phyloP scores from a whole-genome alignment of 2,329 filamentous ascomycete species.

The Cadophora malorum region DNA sequence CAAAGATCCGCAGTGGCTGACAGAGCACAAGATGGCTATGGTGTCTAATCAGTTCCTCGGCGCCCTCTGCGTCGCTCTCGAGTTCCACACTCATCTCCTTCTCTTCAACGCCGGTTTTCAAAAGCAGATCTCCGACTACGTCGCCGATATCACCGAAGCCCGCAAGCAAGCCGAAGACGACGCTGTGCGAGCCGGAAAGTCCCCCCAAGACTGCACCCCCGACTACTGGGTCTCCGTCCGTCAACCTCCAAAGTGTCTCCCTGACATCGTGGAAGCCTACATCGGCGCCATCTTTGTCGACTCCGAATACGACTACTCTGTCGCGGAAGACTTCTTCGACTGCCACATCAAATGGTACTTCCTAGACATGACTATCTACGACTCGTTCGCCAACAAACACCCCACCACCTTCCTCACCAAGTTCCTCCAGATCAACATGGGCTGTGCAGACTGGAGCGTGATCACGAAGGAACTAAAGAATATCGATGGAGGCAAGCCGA shows the following conservation, averaged over 20 bases:
- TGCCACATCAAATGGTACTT: conserved; percentile 79
- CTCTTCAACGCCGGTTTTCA: conserved; percentile 55
- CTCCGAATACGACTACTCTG: conserved; percentile 75
- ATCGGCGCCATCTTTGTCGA: conserved; percentile 93
- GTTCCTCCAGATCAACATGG: conserved; percentile 67
- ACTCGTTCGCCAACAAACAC: conserved; percentile 85
- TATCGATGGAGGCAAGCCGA: conserved; percentile 49
- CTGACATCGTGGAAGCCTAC: conserved; percentile 89
- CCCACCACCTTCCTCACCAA: conserved; percentile 77
- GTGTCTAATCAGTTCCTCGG: conserved; percentile 94
- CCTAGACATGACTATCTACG: conserved; percentile 84
- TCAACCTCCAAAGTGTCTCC: conserved; percentile 74
- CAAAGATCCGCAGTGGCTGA: conserved; percentile 94
- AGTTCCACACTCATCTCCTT: conserved; percentile 76
- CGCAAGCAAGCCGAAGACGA: conserved; percentile 49
- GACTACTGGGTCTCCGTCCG: conserved; percentile 74
- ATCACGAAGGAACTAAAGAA: conserved; percentile 53
- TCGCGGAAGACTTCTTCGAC: conserved; percentile 81
- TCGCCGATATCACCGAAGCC: conserved; percentile 62
- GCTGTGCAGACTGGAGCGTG: conserved; percentile 64
- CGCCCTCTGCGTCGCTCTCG: conserved; percentile 78
- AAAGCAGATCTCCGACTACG: conserved; percentile 59
- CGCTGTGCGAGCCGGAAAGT: conserved; percentile 46
- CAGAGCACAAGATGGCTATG: conserved; percentile 99
- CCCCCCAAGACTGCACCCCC: conserved; percentile 52